Evolutionary conservation across 306 rosid genomes (phyloP), one percentile per base, ranked within the genome.

Genomic region (Castanea sativa): DNA sequence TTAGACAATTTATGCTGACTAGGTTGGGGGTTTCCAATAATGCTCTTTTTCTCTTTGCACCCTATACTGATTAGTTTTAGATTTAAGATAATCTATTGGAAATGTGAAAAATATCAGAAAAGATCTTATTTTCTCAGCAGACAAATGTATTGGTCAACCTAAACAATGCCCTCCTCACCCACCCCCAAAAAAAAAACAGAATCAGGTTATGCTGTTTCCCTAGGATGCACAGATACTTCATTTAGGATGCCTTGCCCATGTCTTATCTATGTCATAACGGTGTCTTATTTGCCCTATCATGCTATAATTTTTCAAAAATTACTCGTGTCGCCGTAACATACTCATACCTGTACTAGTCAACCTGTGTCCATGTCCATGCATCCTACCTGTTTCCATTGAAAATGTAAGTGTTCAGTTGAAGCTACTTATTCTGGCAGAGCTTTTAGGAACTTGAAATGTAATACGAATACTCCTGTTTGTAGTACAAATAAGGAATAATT

Each of bases 371-470:
- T 38, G 11, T 38, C 45, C 45, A 38, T 38, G 45, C 45, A 38
- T 38, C 45, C 11, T 38, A 38, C 45, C 60, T 55, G 6, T 72
- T 38, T 49, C 76, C 69, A 1, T 72, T 55, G 73, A 38, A 67
- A 58, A 59, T 55, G 56, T 65, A 64, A 69, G 74, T 56, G 43
- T 76, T 73, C 56, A 77, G 35, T 77, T 56, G 55, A 78, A 70
- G 67, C 63, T 61, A 20, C 69, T 78, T 56, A 68, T 45, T 30
- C 71, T 33, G 53, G 41, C n/a, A 45, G 41, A 32, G 19, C 52
- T 69, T 53, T 78, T 14, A 51, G 74, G 73, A 55, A 38, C 56
- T 32, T 80, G 73, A 82, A 69, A 60, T 74, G 57, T 49, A 76
- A 75, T 41, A 63, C 56, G 29, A 69, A 61, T 75, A 12, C 69